phyloP scores from a whole-genome alignment of 306 rosid genomes.

The Cicer chorassanicum region DNA sequence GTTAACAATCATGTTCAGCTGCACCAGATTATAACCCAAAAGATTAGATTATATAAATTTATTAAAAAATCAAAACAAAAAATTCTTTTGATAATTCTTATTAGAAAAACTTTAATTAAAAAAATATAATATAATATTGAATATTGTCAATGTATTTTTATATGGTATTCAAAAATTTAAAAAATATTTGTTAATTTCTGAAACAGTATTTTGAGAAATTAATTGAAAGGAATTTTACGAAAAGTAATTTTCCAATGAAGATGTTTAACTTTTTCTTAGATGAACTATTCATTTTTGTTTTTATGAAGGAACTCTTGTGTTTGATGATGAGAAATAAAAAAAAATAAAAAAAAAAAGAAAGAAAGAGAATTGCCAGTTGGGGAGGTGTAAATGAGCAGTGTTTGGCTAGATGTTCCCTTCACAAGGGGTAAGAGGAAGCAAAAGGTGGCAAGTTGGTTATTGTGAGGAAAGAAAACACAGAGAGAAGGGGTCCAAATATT shows the following conservation, averaged over 20 bases:
- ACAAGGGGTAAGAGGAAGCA: slow-evolving; percentile 46
- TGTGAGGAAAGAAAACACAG: slow-evolving; percentile 18
- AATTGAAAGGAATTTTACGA: background rate
- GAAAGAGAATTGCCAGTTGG: slow-evolving; percentile 26
- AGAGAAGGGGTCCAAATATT: slow-evolving; percentile 44
- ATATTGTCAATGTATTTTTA: background rate
- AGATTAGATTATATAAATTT: background rate
- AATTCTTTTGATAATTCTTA: background rate
- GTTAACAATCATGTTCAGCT: slow-evolving; percentile 88
- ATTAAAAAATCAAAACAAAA: background rate
- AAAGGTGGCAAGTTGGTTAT: slow-evolving; percentile 45
- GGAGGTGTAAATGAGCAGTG: slow-evolving; percentile 38
- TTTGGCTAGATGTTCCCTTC: slow-evolving; percentile 46
- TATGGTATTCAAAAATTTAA: background rate
- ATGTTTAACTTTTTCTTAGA: background rate
- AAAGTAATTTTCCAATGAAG: background rate
- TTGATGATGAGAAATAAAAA: background rate
- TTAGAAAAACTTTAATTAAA: background rate
- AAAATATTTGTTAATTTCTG: background rate
- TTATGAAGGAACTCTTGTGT: background rate
- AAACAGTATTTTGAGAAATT: background rate
- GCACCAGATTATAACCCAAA: slow-evolving; percentile 45
- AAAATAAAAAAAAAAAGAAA: too few relatives aligned
- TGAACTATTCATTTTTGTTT: background rate
- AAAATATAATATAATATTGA: background rate